Percentiles rank a stretch among this genome's conserved stretches.
Evolutionary conservation across 805 yeast genomes (phyloP).

Genomic region (Yarrowia yakushimensis): DNA sequence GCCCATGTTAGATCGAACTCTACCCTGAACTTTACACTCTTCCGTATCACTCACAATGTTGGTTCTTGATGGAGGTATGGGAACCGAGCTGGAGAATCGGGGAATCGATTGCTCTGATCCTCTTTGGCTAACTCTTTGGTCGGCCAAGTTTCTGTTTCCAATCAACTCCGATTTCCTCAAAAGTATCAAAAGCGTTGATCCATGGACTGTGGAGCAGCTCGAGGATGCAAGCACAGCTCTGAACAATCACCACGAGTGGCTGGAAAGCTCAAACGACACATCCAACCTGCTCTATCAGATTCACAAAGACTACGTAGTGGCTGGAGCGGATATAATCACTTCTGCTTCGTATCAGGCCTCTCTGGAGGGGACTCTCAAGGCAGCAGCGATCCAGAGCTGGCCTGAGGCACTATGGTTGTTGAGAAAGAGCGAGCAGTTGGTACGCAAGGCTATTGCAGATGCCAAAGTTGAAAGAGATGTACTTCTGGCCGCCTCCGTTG

Average conservation of each 20-base stretch:
- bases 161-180: background rate
- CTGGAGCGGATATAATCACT: conserved; percentile 54
- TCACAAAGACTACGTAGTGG: conserved; percentile 49
- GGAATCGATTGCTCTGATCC: conserved; percentile 45
- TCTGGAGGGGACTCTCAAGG: conserved; percentile 39
- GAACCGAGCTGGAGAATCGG: conserved; percentile 55
- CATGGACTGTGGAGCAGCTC: background rate
- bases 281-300: conserved; percentile 47
- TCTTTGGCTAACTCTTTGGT: conserved; percentile 50
- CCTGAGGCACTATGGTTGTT: conserved; percentile 27
- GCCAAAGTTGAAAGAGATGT: conserved; percentile 22
- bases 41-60: conserved; percentile 8
- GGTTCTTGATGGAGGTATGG: conserved; percentile 61
- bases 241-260: background rate
- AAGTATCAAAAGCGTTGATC: background rate
- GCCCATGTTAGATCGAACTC: background rate
- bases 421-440: conserved; percentile 32
- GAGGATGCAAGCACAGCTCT: background rate
- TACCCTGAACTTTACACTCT: background rate
- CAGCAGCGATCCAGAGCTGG: conserved; percentile 23
- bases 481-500: conserved; percentile 60
- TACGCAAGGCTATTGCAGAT: conserved; percentile 32
- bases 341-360: conserved; percentile 64
- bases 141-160: conserved; percentile 41
- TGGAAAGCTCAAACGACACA: conserved; percentile 43